These are phyloP conservation scores for Fusarium temperatum DNA, from an alignment of 2,329 filamentous ascomycete genomes.

Conservation along the genomic window DNA sequence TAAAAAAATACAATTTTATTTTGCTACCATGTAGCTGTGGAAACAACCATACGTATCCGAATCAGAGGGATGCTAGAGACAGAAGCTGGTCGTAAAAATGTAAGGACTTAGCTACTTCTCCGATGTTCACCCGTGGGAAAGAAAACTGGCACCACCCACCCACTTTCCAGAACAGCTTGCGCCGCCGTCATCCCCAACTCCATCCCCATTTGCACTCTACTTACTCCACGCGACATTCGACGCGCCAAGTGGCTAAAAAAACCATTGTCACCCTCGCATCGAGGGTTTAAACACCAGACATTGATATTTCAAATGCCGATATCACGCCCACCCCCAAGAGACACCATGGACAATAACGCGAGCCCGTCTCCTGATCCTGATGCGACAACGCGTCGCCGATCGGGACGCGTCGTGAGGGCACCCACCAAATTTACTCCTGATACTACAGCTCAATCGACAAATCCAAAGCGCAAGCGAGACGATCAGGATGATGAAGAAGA, in stretches of 20 bases:
- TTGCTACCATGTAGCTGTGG: not conserved
- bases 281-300: constrained; percentile 36
- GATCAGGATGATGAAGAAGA: constrained; percentile 55
- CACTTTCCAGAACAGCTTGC: constrained; percentile 42
- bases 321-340: constrained; percentile 33
- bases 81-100: not conserved
- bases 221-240: constrained; percentile 40
- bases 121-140: constrained; percentile 40
- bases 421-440: constrained; percentile 69
- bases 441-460: constrained; percentile 48
- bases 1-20: not conserved
- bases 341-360: constrained; percentile 65
- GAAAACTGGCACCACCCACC: constrained; percentile 24
- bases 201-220: constrained; percentile 13
- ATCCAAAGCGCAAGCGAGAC: constrained; percentile 67
- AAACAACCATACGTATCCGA: not conserved
- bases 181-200: constrained; percentile 34
- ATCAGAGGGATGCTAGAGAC: not conserved
- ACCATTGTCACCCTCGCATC: constrained; percentile 43
- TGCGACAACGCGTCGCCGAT: constrained; percentile 68
- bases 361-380: constrained; percentile 62
- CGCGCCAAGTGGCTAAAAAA: constrained; percentile 44
- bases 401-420: constrained; percentile 71
- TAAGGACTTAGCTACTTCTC: not conserved
- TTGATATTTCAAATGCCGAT: constrained; percentile 30